phyloP scores from a whole-genome alignment of 768 basidiomycete species.

The Mycena galopus region DNA sequence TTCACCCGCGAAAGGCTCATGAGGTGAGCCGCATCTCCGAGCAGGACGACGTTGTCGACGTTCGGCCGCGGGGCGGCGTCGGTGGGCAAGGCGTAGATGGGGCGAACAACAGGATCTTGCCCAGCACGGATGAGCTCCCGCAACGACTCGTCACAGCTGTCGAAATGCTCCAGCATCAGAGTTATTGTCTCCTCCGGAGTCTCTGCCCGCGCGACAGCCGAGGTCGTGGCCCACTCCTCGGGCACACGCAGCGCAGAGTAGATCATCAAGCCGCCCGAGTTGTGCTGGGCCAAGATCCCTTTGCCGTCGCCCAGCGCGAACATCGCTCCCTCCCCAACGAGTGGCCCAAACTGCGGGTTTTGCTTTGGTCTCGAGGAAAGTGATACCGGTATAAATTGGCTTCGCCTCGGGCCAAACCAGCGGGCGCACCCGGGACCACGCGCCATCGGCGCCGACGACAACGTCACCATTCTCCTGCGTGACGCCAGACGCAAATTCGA shows the following conservation, averaged over 20 bases:
- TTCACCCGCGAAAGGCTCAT: slow-evolving; percentile 54
- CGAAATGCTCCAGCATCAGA: slow-evolving; percentile 18
- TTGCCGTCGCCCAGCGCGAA: slow-evolving; percentile 41
- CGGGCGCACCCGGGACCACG: slow-evolving; percentile 47
- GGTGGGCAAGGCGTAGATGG: slow-evolving; percentile 28
- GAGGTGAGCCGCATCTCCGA: slow-evolving; percentile 55
- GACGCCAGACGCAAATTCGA: slow-evolving; percentile 40
- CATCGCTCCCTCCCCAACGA: slow-evolving; percentile 42
- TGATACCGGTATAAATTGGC: slow-evolving; percentile 46
- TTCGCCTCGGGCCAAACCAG: slow-evolving; percentile 41
- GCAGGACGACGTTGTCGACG: slow-evolving; percentile 15
- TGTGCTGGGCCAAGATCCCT: slow-evolving; percentile 49
- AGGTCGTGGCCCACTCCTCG: slow-evolving; percentile 23
- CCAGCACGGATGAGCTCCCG: slow-evolving; percentile 25
- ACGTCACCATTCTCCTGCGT: slow-evolving; percentile 1
- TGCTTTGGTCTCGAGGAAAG: slow-evolving; percentile 31
- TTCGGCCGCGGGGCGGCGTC: slow-evolving; percentile 3
- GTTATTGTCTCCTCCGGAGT: slow-evolving; percentile 1
- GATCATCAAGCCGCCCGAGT: slow-evolving; percentile 43
- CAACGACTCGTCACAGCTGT: slow-evolving; percentile 22
- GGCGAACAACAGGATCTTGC: slow-evolving; percentile 6
- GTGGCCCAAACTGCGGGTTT: slow-evolving; percentile 28
- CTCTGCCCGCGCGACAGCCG: slow-evolving; percentile 19
- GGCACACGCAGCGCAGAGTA: slow-evolving; percentile 35
- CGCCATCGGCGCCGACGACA: slow-evolving; percentile 22